A percentile compares a stretch with the other conserved stretches of the same genome.
Conservation (phyloP, 192 early-diverging fungal genomes). For the Kappamyces sp. region DNA sequence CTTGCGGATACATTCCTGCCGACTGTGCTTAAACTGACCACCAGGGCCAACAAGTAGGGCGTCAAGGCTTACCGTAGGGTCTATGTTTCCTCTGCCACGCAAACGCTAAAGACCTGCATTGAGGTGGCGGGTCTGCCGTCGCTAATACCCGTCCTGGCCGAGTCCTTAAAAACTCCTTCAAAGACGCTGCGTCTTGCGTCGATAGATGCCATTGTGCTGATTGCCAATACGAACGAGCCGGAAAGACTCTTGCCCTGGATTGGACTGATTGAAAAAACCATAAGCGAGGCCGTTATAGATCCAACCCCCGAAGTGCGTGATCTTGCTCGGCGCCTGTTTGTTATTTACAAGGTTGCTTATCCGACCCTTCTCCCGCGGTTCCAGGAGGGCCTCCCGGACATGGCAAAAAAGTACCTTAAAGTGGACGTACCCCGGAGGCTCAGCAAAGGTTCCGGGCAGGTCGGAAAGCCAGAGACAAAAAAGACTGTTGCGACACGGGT, state of each 20-base stretch:
- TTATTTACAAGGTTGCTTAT: constrained; percentile 6
- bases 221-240: not conserved
- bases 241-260: not conserved
- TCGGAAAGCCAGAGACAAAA: not conserved
- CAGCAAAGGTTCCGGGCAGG: not conserved
- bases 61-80: not conserved
- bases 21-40: constrained; percentile 11
- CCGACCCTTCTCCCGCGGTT: not conserved
- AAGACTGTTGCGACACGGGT: not conserved
- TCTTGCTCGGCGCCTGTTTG: constrained; percentile 1
- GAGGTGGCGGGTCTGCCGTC: not conserved
- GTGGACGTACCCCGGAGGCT: not conserved
- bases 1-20: constrained; percentile 6
- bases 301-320: constrained; percentile 7
- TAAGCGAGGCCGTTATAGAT: constrained; percentile 2
- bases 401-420: constrained; percentile 4
- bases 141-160: not conserved
- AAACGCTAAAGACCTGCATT: constrained; percentile 10
- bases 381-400: not conserved
- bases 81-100: constrained; percentile 15
- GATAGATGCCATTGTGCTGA: not conserved
- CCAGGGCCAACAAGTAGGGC: constrained; percentile 15
- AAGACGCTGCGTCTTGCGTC: constrained; percentile 1
- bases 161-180: constrained; percentile 10
- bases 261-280: constrained; percentile 1